Evolutionary conservation across 176 grass and related monocot species (phyloP), one percentile per base, ranked within the genome.

Genomic region (Leersia perrieri): DNA sequence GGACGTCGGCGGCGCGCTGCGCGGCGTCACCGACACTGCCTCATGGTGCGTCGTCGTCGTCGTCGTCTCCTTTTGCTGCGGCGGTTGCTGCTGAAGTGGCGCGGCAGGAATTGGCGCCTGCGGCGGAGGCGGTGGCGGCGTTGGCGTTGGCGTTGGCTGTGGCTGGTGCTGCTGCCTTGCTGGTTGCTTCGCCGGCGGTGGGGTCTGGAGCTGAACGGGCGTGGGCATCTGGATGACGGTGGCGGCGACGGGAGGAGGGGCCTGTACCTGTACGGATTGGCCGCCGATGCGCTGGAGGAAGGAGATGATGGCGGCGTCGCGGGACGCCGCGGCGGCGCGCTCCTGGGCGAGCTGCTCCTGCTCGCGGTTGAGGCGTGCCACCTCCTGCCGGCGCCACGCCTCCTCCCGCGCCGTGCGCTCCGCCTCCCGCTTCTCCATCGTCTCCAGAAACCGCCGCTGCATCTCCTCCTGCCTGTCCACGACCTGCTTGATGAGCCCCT

Each of bases 331-430:
- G 7, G 93, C 83, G 15, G 95, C 82, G 42, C 95, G 91, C 55
- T 97, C 95, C 42, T 97, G 95, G 0, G 90, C 79, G 11, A 97
- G 84, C 83, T 90, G 86, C 60, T 97, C 95, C 81, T 94, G 95
- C 83, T 94, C 95, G 69, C 86, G 84, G 83, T 87, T 92, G 60
- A 97, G 80, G 33, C 95, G 84, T 10, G 92, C 92, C n/a, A 90
- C 91, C 77, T 97, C 95, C 85, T 97, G 95, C 41, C 90, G 25
- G 26, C 95, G 89, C 95, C 95, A 97, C 29, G 92, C 90, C 75
- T 97, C 95, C 76, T 97, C 95, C 31, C 92, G 72, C 29, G 89
- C 82, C 78, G 91, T 88, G 78, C 95, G 87, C 38, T 98, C 95
- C 71, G 91, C 86, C 62, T 98, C 95, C 65, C 83, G 63, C 72